Evolutionary conservation across 805 yeast genomes (phyloP).

Genomic region (Grigorovia yakushimaensis): DNA sequence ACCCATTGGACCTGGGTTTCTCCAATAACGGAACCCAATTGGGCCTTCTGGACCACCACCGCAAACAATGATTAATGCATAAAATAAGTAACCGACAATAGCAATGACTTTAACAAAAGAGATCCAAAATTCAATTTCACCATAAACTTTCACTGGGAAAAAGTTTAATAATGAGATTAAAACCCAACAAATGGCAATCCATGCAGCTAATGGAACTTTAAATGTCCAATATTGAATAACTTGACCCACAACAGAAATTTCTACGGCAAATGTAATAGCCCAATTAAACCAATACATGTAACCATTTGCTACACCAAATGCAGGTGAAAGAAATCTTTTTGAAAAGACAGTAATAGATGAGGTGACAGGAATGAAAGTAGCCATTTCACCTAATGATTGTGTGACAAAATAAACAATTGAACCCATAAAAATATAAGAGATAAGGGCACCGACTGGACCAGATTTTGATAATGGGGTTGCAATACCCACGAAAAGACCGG

Average conservation of each 20-base stretch:
- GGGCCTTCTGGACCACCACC: conserved; percentile 50
- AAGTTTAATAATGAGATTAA: conserved; percentile 36
- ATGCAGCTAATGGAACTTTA: conserved; percentile 48
- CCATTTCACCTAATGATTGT: conserved; percentile 66
- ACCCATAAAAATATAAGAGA: conserved; percentile 56
- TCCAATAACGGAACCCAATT: conserved; percentile 56
- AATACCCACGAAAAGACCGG: conserved; percentile 58
- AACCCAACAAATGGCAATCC: conserved; percentile 48
- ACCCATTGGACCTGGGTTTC: conserved; percentile 64
- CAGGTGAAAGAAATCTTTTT: conserved; percentile 51
- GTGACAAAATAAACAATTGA: conserved; percentile 50
- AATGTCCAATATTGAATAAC: conserved; percentile 45
- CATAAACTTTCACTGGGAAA: conserved; percentile 46
- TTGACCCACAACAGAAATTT: conserved; percentile 47
- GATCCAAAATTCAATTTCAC: conserved; percentile 51
- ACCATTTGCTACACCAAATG: conserved; percentile 60
- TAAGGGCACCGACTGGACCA: conserved; percentile 57
- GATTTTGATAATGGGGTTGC: conserved; percentile 43
- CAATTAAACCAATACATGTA: conserved; percentile 66
- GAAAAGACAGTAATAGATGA: conserved; percentile 55
- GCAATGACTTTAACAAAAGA: conserved; percentile 45
- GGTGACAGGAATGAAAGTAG: conserved; percentile 57
- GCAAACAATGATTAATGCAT: conserved; percentile 45
- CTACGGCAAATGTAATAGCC: conserved; percentile 61
- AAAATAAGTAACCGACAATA: conserved; percentile 44